Percentiles rank a stretch among this genome's conserved stretches.
Evolutionary conservation across 2,329 filamentous ascomycete genomes (phyloP).

Genomic region (Cryphonectria carpinicola): DNA sequence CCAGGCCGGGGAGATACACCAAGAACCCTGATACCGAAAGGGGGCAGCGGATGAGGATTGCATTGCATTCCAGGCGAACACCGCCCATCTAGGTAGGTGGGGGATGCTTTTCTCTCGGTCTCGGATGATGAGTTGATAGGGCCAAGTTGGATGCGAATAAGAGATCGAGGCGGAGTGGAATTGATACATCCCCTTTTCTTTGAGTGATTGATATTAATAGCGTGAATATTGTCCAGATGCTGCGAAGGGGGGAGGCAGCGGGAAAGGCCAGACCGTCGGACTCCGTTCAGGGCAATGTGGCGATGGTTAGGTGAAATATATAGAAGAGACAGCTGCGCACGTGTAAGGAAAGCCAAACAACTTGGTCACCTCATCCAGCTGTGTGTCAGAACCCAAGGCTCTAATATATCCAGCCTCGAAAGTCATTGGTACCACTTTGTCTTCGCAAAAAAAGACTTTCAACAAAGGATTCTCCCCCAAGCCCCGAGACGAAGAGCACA

Average conservation of each 20-base stretch:
- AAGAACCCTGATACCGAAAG: not conserved
- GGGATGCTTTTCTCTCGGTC: not conserved
- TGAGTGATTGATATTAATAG: not conserved
- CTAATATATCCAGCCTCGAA: no score
- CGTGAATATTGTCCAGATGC: not conserved
- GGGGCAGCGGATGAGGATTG: not conserved
- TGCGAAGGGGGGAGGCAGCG: not conserved
- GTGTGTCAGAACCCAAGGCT: not conserved
- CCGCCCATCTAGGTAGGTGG: not conserved
- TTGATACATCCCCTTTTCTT: not conserved
- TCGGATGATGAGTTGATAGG: slow-evolving; percentile 13
- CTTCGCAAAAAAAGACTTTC: not conserved
- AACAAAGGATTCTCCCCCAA: not conserved
- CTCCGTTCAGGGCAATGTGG: not conserved
- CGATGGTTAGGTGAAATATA: not conserved
- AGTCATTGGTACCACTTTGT: not conserved
- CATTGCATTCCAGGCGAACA: not conserved
- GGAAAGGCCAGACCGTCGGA: not conserved
- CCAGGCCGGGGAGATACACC: not conserved
- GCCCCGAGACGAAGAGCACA: slow-evolving; percentile 1
- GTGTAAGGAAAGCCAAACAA: not conserved
- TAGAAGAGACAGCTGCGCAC: not conserved
- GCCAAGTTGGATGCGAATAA: not conserved
- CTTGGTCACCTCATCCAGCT: not conserved
- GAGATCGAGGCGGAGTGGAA: not conserved